A percentile compares a stretch with the other conserved stretches of the same genome.
phyloP scores from a whole-genome alignment of 345 rosid genomes.

The Rhodamnia argentea region DNA sequence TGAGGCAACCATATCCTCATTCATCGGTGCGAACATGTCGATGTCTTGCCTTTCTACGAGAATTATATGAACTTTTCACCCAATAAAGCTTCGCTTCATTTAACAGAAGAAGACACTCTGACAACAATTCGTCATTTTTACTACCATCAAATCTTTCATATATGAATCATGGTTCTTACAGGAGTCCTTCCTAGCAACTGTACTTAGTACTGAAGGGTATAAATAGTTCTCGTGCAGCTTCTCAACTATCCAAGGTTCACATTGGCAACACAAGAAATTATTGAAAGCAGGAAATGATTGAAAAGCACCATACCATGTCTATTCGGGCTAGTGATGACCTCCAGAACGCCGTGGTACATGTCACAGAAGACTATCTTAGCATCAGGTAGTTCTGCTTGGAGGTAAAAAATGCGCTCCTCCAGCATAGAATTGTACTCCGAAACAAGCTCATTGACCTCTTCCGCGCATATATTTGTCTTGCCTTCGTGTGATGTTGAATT shows the following conservation, averaged over 20 bases:
- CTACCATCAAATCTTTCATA: not conserved
- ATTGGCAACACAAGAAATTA: not conserved
- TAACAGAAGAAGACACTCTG: not conserved
- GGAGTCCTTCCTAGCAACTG: not conserved
- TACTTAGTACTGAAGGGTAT: not conserved
- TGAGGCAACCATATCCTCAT: not conserved
- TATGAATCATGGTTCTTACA: not conserved
- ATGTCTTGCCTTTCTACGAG: not conserved
- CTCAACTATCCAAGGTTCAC: not conserved
- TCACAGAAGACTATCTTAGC: slow-evolving; percentile 42
- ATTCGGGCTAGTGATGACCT: slow-evolving; percentile 28
- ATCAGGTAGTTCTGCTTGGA: slow-evolving; percentile 27
- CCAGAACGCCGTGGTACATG: slow-evolving; percentile 36
- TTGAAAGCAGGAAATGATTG: not conserved
- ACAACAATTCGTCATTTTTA: not conserved
- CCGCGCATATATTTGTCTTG: slow-evolving; percentile 21
- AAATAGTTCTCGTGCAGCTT: not conserved
- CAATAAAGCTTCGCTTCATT: not conserved
- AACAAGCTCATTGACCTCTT: slow-evolving; percentile 37
- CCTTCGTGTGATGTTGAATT: not conserved
- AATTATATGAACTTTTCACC: not conserved
- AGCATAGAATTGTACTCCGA: slow-evolving; percentile 37
- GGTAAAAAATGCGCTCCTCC: slow-evolving; percentile 18
- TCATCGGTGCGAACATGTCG: not conserved
- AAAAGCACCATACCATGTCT: not conserved